Evolutionary conservation across 164 flowering plant genomes (phyloP).

Genomic region (Nelumbo lutea): DNA sequence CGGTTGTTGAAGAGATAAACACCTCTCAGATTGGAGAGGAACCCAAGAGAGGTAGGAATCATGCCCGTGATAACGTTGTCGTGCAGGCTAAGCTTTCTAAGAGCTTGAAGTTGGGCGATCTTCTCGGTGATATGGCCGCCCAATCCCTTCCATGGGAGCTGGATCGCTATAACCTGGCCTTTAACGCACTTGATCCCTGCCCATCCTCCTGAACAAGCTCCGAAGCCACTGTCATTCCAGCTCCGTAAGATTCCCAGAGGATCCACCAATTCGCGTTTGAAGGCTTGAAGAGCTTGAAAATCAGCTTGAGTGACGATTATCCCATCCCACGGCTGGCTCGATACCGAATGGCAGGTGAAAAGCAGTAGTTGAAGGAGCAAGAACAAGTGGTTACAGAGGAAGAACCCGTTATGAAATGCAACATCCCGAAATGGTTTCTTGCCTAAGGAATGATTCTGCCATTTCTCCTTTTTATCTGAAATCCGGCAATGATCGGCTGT

Average conservation of each 20-base stretch:
- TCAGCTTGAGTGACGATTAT: conserved; percentile 50
- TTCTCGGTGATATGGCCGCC: conserved; percentile 67
- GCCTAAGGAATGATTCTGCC: conserved; percentile 8
- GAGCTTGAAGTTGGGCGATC: conserved; percentile 61
- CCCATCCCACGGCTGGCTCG: conserved; percentile 39
- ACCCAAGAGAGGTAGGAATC: conserved; percentile 64
- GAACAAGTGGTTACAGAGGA: conserved; percentile 3
- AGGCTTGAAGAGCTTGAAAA: conserved; percentile 51
- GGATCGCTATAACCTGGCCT: conserved; percentile 73
- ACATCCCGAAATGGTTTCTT: conserved; percentile 4
- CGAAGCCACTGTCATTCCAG: conserved; percentile 61
- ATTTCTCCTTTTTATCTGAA: conserved; percentile 8
- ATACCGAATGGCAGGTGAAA: conserved; percentile 19
- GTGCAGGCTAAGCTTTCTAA: conserved; percentile 77
- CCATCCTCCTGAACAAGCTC: conserved; percentile 87
- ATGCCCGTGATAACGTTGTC: conserved; percentile 60
- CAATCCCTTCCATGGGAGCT: conserved; percentile 85
- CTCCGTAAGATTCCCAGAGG: conserved; percentile 41
- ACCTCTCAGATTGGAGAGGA: conserved; percentile 70
- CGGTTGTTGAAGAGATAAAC: conserved; percentile 76
- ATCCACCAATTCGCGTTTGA: conserved; percentile 55
- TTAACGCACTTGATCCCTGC: conserved; percentile 73
- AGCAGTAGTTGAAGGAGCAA: conserved; percentile 25
- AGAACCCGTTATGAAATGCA: not conserved
- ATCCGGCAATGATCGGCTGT: not conserved